Evolutionary conservation across 371 early-diverging fungal species (phyloP).

Genomic region (Saksenaea vasiformis): DNA sequence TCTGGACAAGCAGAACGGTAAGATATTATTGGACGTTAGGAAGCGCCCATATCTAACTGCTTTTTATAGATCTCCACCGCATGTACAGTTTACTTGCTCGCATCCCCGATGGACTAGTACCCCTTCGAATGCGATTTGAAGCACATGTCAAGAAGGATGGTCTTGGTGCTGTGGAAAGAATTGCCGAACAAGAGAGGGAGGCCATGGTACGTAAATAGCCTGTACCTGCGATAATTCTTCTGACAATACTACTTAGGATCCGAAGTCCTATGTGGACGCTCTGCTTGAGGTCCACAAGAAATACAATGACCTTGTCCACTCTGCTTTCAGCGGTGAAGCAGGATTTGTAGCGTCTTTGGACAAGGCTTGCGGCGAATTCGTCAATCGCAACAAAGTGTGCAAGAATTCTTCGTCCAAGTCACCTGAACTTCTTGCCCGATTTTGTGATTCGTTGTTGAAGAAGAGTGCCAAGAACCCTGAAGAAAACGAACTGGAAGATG

Average conservation of each 20-base stretch:
- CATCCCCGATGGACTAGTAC: constrained; percentile 80
- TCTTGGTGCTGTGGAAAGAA: constrained; percentile 77
- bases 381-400: constrained; percentile 88
- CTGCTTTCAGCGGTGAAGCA: constrained; percentile 83
- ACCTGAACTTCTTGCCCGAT: constrained; percentile 85
- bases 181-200: constrained; percentile 65
- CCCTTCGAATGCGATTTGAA: constrained; percentile 80
- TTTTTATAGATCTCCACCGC: constrained; percentile 72
- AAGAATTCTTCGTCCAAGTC: constrained; percentile 70
- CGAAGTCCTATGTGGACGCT: constrained; percentile 84
- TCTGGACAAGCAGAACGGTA: constrained; percentile 79
- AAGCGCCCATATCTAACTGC: neutral
- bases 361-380: constrained; percentile 90
- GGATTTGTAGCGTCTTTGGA: constrained; percentile 92
- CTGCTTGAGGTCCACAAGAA: constrained; percentile 80
- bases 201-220: constrained; percentile 32
- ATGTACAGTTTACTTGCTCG: constrained; percentile 84
- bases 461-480: constrained; percentile 85
- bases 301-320: constrained; percentile 73
- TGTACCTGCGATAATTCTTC: neutral
- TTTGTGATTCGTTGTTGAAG: constrained; percentile 81
- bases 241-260: constrained; percentile 51
- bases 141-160: constrained; percentile 85
- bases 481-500: constrained; percentile 84
- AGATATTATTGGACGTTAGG: neutral